These are phyloP conservation scores for Plasmodium adleri DNA, from an alignment of 169 alveolate species.

Conservation along the genomic window DNA sequence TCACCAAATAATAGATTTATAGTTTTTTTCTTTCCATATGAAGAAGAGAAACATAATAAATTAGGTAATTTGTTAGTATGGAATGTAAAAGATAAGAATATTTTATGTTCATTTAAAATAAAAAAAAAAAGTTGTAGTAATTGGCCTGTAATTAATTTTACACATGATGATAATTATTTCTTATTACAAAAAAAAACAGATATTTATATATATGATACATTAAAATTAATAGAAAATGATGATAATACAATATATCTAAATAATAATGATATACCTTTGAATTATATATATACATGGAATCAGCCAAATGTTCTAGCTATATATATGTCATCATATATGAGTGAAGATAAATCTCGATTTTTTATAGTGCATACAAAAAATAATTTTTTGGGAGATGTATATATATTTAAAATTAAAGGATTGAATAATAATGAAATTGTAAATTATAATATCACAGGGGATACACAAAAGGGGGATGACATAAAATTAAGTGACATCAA, in stretches of 20 bases:
- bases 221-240: neutral
- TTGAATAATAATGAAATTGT: neutral
- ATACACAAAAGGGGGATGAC: neutral
- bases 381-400: constrained; percentile 60
- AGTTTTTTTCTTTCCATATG: constrained; percentile 52
- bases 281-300: constrained; percentile 40
- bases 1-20: constrained; percentile 47
- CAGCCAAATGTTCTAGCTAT: constrained; percentile 59
- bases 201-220: constrained; percentile 54
- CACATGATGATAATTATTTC: constrained; percentile 48
- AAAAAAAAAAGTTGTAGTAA: constrained; percentile 49
- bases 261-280: constrained; percentile 18
- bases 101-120: constrained; percentile 45
- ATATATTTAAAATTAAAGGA: constrained; percentile 42
- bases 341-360: constrained; percentile 13
- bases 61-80: constrained; percentile 34
- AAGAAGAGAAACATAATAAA: constrained; percentile 11
- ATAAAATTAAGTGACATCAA: neutral
- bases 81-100: constrained; percentile 15
- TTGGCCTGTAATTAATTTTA: constrained; percentile 64
- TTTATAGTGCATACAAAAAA: constrained; percentile 56
- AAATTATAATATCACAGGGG: neutral
- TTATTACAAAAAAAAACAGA: constrained; percentile 40
- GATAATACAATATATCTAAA: neutral
- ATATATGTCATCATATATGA: constrained; percentile 31